Conservation (phyloP, 257 asterid species). For the Perilla frutescens region DNA sequence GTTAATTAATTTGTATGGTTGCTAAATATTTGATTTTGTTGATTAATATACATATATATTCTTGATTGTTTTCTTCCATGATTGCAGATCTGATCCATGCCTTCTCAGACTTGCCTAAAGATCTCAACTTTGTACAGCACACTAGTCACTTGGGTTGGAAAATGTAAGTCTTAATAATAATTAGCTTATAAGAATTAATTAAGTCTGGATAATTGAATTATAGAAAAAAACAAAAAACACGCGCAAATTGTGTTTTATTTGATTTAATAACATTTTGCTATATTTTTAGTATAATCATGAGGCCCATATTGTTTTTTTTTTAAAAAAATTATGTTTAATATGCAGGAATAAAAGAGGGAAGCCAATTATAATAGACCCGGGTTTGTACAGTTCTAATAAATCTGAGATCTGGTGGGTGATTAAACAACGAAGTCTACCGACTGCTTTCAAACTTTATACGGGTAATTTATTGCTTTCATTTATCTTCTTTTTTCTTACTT, state of each 20-base stretch:
- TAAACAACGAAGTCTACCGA: conserved; percentile 86
- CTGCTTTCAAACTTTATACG: conserved; percentile 92
- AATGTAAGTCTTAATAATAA: conserved; percentile 41
- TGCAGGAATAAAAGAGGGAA: conserved; percentile 84
- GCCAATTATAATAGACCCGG: conserved; percentile 89
- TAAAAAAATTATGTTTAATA: not conserved
- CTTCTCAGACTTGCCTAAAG: conserved; percentile 74
- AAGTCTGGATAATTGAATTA: no score
- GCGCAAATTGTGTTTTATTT: no score
- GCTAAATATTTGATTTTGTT: not conserved
- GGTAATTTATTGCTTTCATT: conserved; percentile 41
- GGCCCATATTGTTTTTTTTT: no score
- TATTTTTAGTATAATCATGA: not conserved
- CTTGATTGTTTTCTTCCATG: not conserved
- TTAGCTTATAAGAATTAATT: no score
- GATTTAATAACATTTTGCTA: no score
- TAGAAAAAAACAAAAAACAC: no score
- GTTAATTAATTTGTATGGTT: no score
- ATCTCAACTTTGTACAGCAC: conserved; percentile 87
- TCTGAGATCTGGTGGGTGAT: conserved; percentile 93
- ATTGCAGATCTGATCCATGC: conserved; percentile 83
- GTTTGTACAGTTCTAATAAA: conserved; percentile 72
- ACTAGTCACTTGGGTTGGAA: conserved; percentile 93
- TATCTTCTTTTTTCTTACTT: conserved; percentile 29
- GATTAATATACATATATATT: not conserved